These are phyloP conservation scores for Neurospora sp. DNA, from an alignment of 495 filamentous ascomycete genomes.

Conservation along the genomic window DNA sequence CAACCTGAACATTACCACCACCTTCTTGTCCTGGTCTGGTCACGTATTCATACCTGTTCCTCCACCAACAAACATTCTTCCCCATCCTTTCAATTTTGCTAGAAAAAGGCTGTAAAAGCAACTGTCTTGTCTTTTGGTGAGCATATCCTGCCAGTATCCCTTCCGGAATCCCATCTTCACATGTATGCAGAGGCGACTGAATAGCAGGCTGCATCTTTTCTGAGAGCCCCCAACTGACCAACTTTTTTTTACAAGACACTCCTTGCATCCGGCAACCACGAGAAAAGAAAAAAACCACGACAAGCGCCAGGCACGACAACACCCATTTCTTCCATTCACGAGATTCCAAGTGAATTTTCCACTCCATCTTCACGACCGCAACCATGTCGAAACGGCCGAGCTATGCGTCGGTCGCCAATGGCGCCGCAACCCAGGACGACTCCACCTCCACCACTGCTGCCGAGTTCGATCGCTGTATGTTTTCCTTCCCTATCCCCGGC, in stretches of 20 bases:
- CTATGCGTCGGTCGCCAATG: conserved; percentile 24
- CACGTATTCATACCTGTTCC: neutral
- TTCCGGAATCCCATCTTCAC: neutral
- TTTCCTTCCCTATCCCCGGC: conserved; percentile 5
- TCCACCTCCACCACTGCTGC: neutral
- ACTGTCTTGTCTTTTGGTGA: neutral
- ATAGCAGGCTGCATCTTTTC: neutral
- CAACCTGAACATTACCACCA: neutral
- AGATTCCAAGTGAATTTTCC: neutral
- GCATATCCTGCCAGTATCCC: neutral
- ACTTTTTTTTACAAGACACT: neutral
- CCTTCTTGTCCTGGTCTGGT: neutral
- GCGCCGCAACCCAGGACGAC: conserved; percentile 27
- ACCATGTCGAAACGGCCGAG: conserved; percentile 43
- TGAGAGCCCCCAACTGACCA: neutral
- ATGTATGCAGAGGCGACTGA: neutral
- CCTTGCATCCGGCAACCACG: neutral
- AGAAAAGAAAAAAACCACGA: neutral
- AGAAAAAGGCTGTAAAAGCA: neutral
- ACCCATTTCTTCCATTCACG: neutral
- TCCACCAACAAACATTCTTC: neutral
- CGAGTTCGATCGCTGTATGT: conserved; percentile 3
- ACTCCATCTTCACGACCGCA: neutral
- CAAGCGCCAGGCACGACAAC: neutral
- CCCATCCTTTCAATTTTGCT: neutral